Evolutionary conservation across 2,329 filamentous ascomycete genomes (phyloP).

Genomic region (Claviceps paspali): DNA sequence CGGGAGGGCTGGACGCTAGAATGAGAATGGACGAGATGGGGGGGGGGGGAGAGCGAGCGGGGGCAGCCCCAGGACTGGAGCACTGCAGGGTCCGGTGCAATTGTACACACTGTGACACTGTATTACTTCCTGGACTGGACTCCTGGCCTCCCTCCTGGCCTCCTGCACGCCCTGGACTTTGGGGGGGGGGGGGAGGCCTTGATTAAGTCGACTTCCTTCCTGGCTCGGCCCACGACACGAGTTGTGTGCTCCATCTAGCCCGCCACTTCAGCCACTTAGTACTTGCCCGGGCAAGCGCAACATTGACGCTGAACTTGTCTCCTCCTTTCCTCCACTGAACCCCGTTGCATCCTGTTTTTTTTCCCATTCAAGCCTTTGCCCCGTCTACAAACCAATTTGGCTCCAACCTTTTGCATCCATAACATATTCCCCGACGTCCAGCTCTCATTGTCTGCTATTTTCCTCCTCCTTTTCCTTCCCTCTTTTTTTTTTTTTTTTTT

Average conservation of each 20-base stretch:
- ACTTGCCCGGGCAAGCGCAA: not conserved
- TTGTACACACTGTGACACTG: no score
- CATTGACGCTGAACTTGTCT: not conserved
- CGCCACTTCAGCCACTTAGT: conserved; percentile 1
- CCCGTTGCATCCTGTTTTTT: not conserved
- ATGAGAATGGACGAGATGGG: no score
- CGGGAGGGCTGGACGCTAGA: no score
- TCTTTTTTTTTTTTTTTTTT: not conserved
- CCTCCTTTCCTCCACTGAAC: not conserved
- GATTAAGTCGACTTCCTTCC: not conserved
- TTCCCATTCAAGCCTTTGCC: conserved; percentile 1
- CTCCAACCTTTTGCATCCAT: not conserved
- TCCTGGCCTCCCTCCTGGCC: not conserved
- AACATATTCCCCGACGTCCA: not conserved
- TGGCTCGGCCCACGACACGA: not conserved
- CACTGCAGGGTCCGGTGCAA: no score
- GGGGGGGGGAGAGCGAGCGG: no score
- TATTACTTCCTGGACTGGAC: no score
- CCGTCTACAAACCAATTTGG: no score
- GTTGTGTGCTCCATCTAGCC: conserved; percentile 1
- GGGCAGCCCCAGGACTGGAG: no score
- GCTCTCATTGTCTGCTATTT: not conserved
- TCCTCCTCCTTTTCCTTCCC: not conserved
- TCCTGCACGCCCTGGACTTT: no score
- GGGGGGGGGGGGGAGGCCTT: no score